phyloP scores from a whole-genome alignment of 192 early-diverging fungal genomes.

The Paraglomus brasilianum region DNA sequence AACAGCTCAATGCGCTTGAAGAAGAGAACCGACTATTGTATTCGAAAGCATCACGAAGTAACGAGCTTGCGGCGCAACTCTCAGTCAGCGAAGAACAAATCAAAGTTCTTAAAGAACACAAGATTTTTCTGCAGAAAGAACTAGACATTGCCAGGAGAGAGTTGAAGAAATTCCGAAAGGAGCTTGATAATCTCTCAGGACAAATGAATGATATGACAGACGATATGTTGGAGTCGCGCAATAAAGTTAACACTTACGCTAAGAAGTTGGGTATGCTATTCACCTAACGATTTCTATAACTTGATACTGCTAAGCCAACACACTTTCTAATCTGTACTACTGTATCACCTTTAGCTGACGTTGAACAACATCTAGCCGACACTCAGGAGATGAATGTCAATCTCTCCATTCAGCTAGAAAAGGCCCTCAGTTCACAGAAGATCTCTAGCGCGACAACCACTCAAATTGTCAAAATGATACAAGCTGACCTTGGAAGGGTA shows the following conservation, averaged over 20 bases:
- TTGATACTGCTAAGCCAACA: not conserved
- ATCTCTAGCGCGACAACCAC: slow-evolving; percentile 57
- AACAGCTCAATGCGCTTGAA: slow-evolving; percentile 38
- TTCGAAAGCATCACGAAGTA: slow-evolving; percentile 36
- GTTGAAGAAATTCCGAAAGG: slow-evolving; percentile 53
- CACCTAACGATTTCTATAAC: not conserved
- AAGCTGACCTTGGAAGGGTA: slow-evolving; percentile 56
- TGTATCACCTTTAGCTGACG: slow-evolving; percentile 41
- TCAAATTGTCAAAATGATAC: slow-evolving; percentile 57
- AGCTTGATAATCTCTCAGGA: slow-evolving; percentile 54
- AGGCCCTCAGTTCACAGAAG: slow-evolving; percentile 53
- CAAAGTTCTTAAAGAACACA: slow-evolving; percentile 45
- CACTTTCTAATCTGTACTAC: not conserved
- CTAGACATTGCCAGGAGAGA: slow-evolving; percentile 51
- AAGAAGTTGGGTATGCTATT: slow-evolving; percentile 44
- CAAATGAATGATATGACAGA: slow-evolving; percentile 58
- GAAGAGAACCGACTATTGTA: slow-evolving; percentile 40
- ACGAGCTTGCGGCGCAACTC: slow-evolving; percentile 41
- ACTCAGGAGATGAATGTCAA: slow-evolving; percentile 59
- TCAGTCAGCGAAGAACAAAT: slow-evolving; percentile 38
- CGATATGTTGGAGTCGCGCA: slow-evolving; percentile 57
- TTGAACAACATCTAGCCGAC: slow-evolving; percentile 52
- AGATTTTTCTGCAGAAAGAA: slow-evolving; percentile 49
- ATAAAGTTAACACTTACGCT: slow-evolving; percentile 53
- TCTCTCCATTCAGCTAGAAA: slow-evolving; percentile 51